Evolutionary conservation across 2,329 filamentous ascomycete genomes (phyloP).

Genomic region (Trichophyton mentagrophytes): DNA sequence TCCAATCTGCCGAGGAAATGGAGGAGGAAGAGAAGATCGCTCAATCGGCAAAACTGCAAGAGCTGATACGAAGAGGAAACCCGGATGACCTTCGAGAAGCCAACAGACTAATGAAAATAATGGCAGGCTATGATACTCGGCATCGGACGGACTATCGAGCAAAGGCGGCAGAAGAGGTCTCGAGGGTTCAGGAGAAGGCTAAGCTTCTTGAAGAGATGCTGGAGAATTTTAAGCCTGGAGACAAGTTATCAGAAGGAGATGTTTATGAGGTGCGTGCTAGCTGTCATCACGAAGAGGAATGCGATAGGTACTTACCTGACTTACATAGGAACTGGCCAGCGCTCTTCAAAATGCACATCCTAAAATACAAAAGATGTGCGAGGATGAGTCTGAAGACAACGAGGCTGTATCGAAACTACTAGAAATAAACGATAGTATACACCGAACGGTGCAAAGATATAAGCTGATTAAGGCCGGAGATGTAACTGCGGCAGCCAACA

Average conservation of each 20-base stretch:
- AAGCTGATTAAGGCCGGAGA: conserved; percentile 95
- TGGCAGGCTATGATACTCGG: conserved; percentile 92
- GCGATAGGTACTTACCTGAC: conserved; percentile 1
- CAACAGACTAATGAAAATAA: conserved; percentile 96
- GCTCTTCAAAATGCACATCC: conserved; percentile 87
- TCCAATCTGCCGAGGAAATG: conserved; percentile 96
- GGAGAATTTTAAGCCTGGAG: conserved; percentile 67
- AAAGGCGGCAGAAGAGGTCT: conserved; percentile 90
- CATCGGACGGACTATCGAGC: conserved; percentile 96
- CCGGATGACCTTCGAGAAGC: conserved; percentile 93
- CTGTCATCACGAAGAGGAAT: neutral
- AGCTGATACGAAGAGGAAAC: conserved; percentile 81
- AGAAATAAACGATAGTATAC: conserved; percentile 98
- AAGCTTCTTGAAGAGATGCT: conserved; percentile 84
- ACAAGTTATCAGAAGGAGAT: conserved; percentile 59
- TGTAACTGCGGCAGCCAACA: conserved; percentile 65
- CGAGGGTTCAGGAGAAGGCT: conserved; percentile 91
- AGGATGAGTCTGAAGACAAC: conserved; percentile 93
- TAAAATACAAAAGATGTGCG: conserved; percentile 99
- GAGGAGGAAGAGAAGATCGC: conserved; percentile 90
- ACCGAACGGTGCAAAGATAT: conserved; percentile 88
- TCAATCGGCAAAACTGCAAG: conserved; percentile 95
- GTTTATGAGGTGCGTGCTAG: conserved; percentile 48
- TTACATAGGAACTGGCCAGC: conserved; percentile 62
- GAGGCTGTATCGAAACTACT: conserved; percentile 91